phyloP scores from a whole-genome alignment of 2,329 filamentous ascomycete species.

The Trichoderma koningiopsis region DNA sequence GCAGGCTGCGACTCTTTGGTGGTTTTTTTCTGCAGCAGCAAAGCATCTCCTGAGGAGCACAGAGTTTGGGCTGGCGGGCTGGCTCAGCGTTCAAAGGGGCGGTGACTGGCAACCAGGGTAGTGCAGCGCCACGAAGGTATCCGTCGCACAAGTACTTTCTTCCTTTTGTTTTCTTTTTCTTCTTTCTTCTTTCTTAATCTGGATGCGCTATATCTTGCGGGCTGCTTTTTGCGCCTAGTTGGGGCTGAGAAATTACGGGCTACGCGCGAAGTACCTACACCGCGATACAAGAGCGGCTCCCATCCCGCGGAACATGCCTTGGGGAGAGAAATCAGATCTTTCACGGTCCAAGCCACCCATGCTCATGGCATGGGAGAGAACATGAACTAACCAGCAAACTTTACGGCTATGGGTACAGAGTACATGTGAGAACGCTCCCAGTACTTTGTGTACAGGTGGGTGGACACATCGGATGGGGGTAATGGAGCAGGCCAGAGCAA shows the following conservation, averaged over 20 bases:
- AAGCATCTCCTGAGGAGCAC: neutral
- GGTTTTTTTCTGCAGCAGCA: neutral
- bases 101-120: neutral
- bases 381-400: neutral
- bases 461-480: conserved; percentile 21
- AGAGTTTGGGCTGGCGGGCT: neutral
- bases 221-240: conserved; percentile 29
- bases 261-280: neutral
- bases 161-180: neutral
- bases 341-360: conserved; percentile 6
- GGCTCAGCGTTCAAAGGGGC: neutral
- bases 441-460: neutral
- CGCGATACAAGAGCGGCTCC: conserved; percentile 3
- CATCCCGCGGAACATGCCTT: conserved; percentile 2
- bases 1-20: neutral
- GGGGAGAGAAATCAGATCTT: conserved; percentile 15
- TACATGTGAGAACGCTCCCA: neutral
- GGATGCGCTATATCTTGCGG: conserved; percentile 23
- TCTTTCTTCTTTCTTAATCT: neutral
- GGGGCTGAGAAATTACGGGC: neutral
- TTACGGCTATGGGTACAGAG: neutral
- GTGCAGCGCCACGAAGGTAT: neutral
- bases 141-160: neutral
- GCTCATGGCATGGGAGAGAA: neutral
- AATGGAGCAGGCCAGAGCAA: conserved; percentile 9